Base-by-base conservation (phyloP, 768 basidiomycete genomes). In the Daedaleopsis sinensis region DNA sequence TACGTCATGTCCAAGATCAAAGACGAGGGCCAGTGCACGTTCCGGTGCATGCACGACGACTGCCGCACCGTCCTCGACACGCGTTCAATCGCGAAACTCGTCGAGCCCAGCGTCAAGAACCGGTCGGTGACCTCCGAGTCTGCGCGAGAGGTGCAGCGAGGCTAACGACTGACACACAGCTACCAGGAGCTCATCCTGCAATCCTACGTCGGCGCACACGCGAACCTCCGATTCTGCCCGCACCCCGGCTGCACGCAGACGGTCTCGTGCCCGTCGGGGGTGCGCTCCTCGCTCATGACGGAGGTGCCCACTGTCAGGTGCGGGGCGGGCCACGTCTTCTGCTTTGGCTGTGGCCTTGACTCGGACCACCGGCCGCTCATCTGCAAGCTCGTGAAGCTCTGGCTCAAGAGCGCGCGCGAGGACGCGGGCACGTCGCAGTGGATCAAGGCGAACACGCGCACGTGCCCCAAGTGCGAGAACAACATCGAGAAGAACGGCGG, bases 401-500 rank as follows among this genome's bases (percentile, higher is more conserved):
- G 39, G 39, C 39, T 42, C 13, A 42, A 42, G 39, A 42, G 18
- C 18, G 39, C 39, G 11, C 39, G 39, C 18, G 39, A 42, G 39
- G 39, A 42, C 39, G 39, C 39, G 11, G 39, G 39, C 44, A 99
- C 97, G 19, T 91, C 94, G 32, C 98, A 99, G 73, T 99, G 97
- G 97, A 93, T 99, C 79, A 93, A 92, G 82, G 96, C 95, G 60
- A 98, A 99, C 73, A 99, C 97, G 42, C 97, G 98, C 77, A 95
- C 97, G 73, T 99, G 97, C 72, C 81, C 86, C 5, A 88, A 93
- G 72, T 99, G 97, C 74, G 88, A 91, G 73, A 94, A 93, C 67
- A 98, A 95, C 57, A 99, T 99, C 63, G 97, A 99, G 84, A 99
- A 99, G 88, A 98, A 97, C 66, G 97, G 97, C 10, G 97, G 97